Conservation (phyloP, 2,329 filamentous ascomycete species). For the Sporothrix humicola region DNA sequence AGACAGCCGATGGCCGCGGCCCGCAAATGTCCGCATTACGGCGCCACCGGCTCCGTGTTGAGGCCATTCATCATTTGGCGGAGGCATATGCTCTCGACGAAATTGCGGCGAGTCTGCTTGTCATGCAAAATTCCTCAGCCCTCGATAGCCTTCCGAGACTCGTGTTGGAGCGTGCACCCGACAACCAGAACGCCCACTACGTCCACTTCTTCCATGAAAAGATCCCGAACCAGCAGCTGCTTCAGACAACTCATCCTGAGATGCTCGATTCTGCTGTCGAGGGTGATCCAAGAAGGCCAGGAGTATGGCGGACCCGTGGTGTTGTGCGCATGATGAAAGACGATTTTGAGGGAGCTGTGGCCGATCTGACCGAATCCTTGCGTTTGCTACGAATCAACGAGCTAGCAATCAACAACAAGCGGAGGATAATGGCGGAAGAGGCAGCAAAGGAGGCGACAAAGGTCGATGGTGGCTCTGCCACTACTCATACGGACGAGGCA, state of each 20-base stretch:
- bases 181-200: slow-evolving; percentile 76
- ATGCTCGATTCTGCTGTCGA: slow-evolving; percentile 53
- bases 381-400: slow-evolving; percentile 58
- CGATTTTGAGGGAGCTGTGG: slow-evolving; percentile 70
- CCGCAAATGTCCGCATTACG: slow-evolving; percentile 42
- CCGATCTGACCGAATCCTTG: slow-evolving; percentile 73
- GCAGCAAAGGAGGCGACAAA: not conserved
- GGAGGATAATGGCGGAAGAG: not conserved
- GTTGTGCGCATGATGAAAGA: slow-evolving; percentile 78
- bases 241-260: not conserved
- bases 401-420: slow-evolving; percentile 49
- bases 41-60: slow-evolving; percentile 78
- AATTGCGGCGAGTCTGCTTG: slow-evolving; percentile 80
- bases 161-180: slow-evolving; percentile 71
- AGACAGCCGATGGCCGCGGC: not conserved
- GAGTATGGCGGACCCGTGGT: slow-evolving; percentile 45
- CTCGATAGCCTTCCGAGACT: slow-evolving; percentile 76
- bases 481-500: not conserved
- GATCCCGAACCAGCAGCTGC: slow-evolving; percentile 70
- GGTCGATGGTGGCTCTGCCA: not conserved
- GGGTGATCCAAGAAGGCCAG: not conserved
- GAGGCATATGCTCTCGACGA: slow-evolving; percentile 82
- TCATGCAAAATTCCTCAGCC: slow-evolving; percentile 79
- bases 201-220: slow-evolving; percentile 95
- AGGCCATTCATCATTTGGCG: slow-evolving; percentile 77